A percentile compares a stretch with the other conserved stretches of the same genome.
These are phyloP conservation scores for Paraphoma sp. DNA, from an alignment of 2,329 filamentous ascomycete genomes.

Conservation along the genomic window DNA sequence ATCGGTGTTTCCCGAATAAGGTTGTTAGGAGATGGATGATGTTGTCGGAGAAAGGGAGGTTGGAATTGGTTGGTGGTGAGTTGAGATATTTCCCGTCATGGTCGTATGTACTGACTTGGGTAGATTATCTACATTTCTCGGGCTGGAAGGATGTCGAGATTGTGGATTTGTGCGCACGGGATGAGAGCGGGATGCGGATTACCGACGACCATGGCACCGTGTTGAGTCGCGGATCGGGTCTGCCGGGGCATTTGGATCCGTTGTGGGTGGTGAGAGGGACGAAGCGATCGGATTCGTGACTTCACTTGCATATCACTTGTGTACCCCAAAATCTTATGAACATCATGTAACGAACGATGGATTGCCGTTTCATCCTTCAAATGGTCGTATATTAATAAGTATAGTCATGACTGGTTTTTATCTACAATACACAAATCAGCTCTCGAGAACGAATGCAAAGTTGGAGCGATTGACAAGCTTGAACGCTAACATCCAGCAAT, in stretches of 20 bases:
- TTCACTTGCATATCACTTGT: too few species aligned
- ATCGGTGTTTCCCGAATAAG: constrained; percentile 63
- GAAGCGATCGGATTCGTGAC: constrained; percentile 3
- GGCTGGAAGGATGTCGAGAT: constrained; percentile 62
- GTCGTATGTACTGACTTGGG: not conserved
- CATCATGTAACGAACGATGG: too few species aligned
- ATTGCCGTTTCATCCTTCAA: too few species aligned
- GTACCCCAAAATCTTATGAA: too few species aligned
- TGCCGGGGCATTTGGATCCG: constrained; percentile 30
- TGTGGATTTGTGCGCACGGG: constrained; percentile 56
- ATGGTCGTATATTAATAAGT: not conserved
- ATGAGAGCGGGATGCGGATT: constrained; percentile 25
- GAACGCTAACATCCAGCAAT: not conserved
- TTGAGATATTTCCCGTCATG: not conserved
- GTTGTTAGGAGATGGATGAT: constrained; percentile 57
- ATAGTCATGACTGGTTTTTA: not conserved
- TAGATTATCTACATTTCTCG: constrained; percentile 57
- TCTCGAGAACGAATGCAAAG: not conserved
- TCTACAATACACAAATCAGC: not conserved
- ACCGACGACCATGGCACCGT: constrained; percentile 32
- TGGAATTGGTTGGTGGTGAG: constrained; percentile 57
- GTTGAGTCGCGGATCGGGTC: constrained; percentile 8
- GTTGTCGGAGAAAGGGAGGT: constrained; percentile 53
- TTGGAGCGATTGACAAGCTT: not conserved
- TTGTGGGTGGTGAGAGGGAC: constrained; percentile 37